Evolutionary conservation across 2,329 filamentous ascomycete genomes (phyloP).

Genomic region (Colletotrichum sp.): DNA sequence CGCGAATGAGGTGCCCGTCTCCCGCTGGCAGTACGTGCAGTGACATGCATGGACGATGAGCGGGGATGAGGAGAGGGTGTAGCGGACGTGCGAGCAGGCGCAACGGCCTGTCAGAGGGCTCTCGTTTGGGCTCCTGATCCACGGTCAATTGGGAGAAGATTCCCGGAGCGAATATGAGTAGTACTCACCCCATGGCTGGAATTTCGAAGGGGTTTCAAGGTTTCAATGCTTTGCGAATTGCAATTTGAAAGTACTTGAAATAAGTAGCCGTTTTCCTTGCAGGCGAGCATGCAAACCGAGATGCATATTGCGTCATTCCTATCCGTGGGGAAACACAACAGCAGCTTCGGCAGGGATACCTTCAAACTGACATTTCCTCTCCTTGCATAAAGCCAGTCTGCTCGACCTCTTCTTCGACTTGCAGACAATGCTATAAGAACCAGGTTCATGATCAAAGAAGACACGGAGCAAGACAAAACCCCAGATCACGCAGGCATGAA

Average conservation of each 20-base stretch:
- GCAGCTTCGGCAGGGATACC: rapidly evolving
- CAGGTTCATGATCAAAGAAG: background rate
- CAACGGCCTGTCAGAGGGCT: background rate
- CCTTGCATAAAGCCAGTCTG: background rate
- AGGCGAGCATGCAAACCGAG: background rate
- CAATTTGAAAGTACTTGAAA: rapidly evolving
- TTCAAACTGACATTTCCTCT: background rate
- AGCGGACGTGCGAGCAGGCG: background rate
- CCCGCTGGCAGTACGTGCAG: background rate
- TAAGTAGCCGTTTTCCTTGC: background rate
- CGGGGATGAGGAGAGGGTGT: background rate
- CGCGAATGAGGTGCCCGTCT: background rate
- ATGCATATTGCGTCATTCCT: background rate
- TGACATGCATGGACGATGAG: background rate
- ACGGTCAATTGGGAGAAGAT: background rate
- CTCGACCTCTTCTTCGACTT: rapidly evolving
- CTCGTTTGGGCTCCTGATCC: background rate
- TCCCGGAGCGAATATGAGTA: background rate
- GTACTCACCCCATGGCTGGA: background rate
- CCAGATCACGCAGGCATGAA: background rate
- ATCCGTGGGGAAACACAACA: background rate
- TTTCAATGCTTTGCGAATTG: background rate
- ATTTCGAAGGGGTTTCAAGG: background rate
- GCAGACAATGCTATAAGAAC: rapidly evolving
- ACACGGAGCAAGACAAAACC: rapidly evolving